Percentiles rank a stretch among this genome's conserved stretches.
phyloP scores from a whole-genome alignment of 257 asterid genomes.

The Orobanche coerulescens region DNA sequence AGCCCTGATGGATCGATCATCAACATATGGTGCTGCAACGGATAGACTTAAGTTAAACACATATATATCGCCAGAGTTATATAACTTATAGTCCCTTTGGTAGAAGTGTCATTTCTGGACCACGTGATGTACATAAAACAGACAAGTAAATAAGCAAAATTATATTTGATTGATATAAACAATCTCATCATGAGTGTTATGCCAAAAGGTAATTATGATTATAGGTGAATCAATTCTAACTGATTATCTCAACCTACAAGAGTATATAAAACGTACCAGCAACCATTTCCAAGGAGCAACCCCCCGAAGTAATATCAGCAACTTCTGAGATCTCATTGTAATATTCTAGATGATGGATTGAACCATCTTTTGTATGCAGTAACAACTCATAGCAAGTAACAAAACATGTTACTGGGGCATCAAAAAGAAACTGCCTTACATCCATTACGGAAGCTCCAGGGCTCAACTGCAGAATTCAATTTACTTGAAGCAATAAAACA shows the following conservation, averaged over 20 bases:
- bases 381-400: slow-evolving; percentile 87
- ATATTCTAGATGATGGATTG: slow-evolving; percentile 77
- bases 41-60: slow-evolving; percentile 17
- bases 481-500: slow-evolving; percentile 14
- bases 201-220: neutral
- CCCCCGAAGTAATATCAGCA: slow-evolving; percentile 82
- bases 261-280: slow-evolving; percentile 41
- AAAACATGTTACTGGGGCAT: slow-evolving; percentile 89
- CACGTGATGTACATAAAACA: neutral
- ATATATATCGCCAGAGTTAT: neutral
- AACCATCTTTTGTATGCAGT: slow-evolving; percentile 70
- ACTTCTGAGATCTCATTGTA: slow-evolving; percentile 88
- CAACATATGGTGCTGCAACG: slow-evolving; percentile 79
- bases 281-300: slow-evolving; percentile 87
- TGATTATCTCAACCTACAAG: neutral
- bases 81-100: too few species aligned
- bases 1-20: slow-evolving; percentile 94
- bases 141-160: too few species aligned
- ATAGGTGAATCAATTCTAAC: neutral
- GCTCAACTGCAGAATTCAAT: slow-evolving; percentile 65
- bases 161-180: too few species aligned
- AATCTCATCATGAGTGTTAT: too few species aligned
- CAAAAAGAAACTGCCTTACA: slow-evolving; percentile 93
- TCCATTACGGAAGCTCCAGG: slow-evolving; percentile 99
- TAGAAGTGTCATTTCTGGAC: too few species aligned